Percentiles rank a stretch among this genome's conserved stretches.
phyloP scores from a whole-genome alignment of 2,329 filamentous ascomycete species.

The Mycosphaerelloides madeirae region DNA sequence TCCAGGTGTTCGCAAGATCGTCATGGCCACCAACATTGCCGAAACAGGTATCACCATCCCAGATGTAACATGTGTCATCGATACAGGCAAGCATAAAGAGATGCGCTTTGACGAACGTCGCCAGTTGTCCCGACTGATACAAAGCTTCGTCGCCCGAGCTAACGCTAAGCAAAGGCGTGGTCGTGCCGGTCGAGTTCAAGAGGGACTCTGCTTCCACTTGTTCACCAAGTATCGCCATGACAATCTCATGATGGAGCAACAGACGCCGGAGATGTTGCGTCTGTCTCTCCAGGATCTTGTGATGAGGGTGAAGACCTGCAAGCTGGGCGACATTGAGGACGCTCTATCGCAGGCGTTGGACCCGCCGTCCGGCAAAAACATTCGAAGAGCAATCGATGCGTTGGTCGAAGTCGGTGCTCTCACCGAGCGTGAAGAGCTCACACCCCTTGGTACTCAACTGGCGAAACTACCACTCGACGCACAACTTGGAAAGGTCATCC shows the following conservation, averaged over 20 bases:
- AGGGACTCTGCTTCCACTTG: conserved; percentile 91
- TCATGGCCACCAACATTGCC: conserved; percentile 95
- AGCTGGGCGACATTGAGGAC: conserved; percentile 86
- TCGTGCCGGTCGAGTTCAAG: conserved; percentile 89
- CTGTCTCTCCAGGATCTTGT: conserved; percentile 91
- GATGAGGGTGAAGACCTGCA: conserved; percentile 95
- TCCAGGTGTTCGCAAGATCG: conserved; percentile 79
- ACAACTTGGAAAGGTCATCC: conserved; percentile 86
- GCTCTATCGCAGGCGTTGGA: conserved; percentile 85
- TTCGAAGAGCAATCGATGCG: conserved; percentile 85
- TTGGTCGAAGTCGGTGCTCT: conserved; percentile 89
- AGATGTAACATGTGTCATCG: conserved; percentile 93
- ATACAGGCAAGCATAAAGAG: conserved; percentile 94
- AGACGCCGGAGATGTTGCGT: conserved; percentile 93
- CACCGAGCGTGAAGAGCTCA: conserved; percentile 75
- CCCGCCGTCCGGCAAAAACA: conserved; percentile 85
- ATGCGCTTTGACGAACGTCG: conserved; percentile 94
- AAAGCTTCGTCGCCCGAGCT: conserved; percentile 90
- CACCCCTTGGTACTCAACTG: conserved; percentile 77
- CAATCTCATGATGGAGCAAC: conserved; percentile 76
- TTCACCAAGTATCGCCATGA: conserved; percentile 91
- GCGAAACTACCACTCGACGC: conserved; percentile 88
- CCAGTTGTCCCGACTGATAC: conserved; percentile 83
- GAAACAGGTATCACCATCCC: conserved; percentile 98
- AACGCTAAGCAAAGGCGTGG: conserved; percentile 94